Evolutionary conservation across 495 filamentous ascomycete species (phyloP), one percentile per base, ranked within the genome.

Genomic region (Extremus antarcticus): DNA sequence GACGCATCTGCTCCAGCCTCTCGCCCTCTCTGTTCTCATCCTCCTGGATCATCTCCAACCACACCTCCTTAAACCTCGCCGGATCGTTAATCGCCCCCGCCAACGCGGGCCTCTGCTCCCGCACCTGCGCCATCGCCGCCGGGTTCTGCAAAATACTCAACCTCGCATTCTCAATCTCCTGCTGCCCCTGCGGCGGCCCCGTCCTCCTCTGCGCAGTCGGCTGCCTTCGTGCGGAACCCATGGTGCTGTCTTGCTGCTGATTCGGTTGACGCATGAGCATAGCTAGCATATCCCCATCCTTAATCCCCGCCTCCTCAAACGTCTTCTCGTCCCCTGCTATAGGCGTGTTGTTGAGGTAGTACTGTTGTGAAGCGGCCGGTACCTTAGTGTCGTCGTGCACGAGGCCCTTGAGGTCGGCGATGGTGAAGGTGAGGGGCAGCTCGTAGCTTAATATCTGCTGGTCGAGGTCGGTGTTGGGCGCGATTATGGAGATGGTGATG

Each of bases 241-340:
- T 59, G 35, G 47, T 53, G 52, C 51, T 60, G 4, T 35, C 29
- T 35, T 35, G 29, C 50, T 53, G 52, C 55, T 52, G 50, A 1
- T 40, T 40, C 3, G 56, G 39, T 24, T 56, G 38, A 16, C 52
- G 56, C 53, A 91, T 82, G 66, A 91, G 85, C 50, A 95, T 76
- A 13, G 85, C 88, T 38, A 98, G 75, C 88, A 98, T 90, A 58
- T 96, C 94, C 50, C 89, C 89, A 70, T 95, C 87, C 24, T 74
- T 79, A 60, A 98, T 86, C 10, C 84, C 78, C n/a, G 87, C 79
- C 58, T 92, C 78, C 52, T 85, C 77, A 47, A 98, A 76, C 4
- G 88, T 94, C 67, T 86, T 85, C 23, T 76, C 68, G 59, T 90
- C 83, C 67, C 88, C 83, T 45, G 69, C 73, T 48, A 98, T 81